Percentiles rank a stretch among this genome's conserved stretches.
phyloP scores from a whole-genome alignment of 2,329 filamentous ascomycete species.

The Hypomyces rosellus region DNA sequence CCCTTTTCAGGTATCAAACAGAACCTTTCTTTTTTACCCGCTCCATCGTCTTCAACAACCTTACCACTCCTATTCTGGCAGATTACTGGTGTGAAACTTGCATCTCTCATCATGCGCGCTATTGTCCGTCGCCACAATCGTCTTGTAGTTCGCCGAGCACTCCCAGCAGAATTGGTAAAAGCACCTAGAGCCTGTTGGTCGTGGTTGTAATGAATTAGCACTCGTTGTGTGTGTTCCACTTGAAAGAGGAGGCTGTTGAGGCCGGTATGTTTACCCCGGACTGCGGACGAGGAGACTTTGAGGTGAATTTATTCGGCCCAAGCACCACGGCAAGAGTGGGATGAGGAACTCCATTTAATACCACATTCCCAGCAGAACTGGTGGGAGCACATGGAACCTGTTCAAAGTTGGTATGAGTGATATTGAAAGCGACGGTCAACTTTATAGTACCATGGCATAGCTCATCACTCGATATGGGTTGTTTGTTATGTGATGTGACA shows the following conservation, averaged over 20 bases:
- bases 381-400: background rate
- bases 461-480: background rate
- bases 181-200: background rate
- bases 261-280: too few relatives aligned
- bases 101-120: background rate
- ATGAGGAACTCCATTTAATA: background rate
- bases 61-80: too few relatives aligned
- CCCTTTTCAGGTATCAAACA: too few relatives aligned
- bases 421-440: background rate
- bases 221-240: background rate
- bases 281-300: too few relatives aligned
- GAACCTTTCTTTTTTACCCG: too few relatives aligned
- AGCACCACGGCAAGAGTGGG: background rate
- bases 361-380: background rate
- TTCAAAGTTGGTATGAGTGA: background rate
- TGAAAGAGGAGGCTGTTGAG: background rate
- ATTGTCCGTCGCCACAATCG: conserved; percentile 1
- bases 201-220: background rate
- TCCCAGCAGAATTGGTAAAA: conserved; percentile 2
- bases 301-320: background rate
- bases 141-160: background rate
- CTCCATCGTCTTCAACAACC: too few relatives aligned
- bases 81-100: background rate
- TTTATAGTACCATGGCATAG: background rate
- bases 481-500: background rate